Conservation (phyloP, 257 asterid genomes). For the Nicotiana paniculata region DNA sequence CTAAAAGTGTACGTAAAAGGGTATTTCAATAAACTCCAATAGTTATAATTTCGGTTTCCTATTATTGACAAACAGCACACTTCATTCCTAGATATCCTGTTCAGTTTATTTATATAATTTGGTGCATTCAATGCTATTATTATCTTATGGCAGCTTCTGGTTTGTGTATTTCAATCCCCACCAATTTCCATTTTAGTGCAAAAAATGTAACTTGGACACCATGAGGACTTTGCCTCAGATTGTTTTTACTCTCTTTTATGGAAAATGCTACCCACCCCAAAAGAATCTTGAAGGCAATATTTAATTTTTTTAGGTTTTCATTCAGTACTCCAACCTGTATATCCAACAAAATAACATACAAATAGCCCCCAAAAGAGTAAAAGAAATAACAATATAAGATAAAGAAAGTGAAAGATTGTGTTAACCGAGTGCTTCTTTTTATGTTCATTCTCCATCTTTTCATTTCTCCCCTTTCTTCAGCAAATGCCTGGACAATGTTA, state of each 20-base stretch:
- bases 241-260: background rate
- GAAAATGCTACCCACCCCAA: background rate
- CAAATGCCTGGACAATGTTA: background rate
- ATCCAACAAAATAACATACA: background rate
- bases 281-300: background rate
- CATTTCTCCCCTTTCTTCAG: background rate
- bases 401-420: background rate
- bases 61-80: slow-evolving; percentile 5
- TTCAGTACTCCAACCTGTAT: background rate
- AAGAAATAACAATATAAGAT: background rate
- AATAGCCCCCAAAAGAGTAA: background rate
- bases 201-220: background rate
- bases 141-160: background rate
- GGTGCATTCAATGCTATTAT: background rate
- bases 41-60: background rate
- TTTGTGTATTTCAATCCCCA: background rate
- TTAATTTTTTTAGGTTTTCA: background rate
- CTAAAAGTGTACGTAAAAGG: no score
- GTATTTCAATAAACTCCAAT: background rate
- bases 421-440: no score
- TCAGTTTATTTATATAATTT: background rate
- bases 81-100: slow-evolving; percentile 1
- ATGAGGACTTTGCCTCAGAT: background rate
- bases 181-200: slow-evolving; percentile 15
- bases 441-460: background rate